Conservation (phyloP, 2,329 filamentous ascomycete species). For the Nothopassalora personata region DNA sequence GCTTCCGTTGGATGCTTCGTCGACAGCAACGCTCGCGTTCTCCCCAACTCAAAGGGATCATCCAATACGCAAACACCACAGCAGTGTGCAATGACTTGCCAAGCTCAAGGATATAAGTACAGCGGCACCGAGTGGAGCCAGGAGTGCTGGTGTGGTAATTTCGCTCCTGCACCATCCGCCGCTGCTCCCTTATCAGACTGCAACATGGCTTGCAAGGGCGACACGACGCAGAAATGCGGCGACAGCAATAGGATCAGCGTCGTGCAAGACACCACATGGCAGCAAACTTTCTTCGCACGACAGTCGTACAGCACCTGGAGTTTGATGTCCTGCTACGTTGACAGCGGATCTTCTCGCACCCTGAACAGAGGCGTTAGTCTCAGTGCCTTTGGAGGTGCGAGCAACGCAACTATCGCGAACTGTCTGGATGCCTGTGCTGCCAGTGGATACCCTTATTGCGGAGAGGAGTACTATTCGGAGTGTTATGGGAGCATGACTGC, state of each 20-base stretch:
- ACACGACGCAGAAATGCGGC: slow-evolving; percentile 24
- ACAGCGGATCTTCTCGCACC: slow-evolving; percentile 17
- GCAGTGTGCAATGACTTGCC: slow-evolving; percentile 25
- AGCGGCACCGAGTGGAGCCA: slow-evolving; percentile 34
- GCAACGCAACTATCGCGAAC: slow-evolving; percentile 26
- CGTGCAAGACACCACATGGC: slow-evolving; percentile 21
- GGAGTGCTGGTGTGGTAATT: slow-evolving; percentile 11
- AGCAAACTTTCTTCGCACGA: slow-evolving; percentile 23
- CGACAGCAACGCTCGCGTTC: slow-evolving; percentile 23
- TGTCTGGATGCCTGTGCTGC: slow-evolving; percentile 25
- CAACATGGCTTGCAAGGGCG: slow-evolving; percentile 24
- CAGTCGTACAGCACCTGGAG: slow-evolving; percentile 22
- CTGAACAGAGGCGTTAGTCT: slow-evolving; percentile 17
- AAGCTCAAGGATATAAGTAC: slow-evolving; percentile 22
- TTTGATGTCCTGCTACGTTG: slow-evolving; percentile 25
- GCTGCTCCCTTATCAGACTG: slow-evolving; percentile 13
- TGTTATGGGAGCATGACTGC: slow-evolving; percentile 21
- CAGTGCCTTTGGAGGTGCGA: slow-evolving; percentile 18
- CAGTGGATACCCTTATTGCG: slow-evolving; percentile 23
- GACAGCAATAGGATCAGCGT: slow-evolving; percentile 13
- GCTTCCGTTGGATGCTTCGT: slow-evolving; percentile 27
- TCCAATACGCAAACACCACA: slow-evolving; percentile 20
- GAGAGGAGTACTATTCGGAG: slow-evolving; percentile 27
- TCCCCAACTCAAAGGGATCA: slow-evolving; percentile 17
- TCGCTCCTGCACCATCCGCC: not conserved